Conservation (phyloP, 768 basidiomycete species). For the Lactifluus volemus region DNA sequence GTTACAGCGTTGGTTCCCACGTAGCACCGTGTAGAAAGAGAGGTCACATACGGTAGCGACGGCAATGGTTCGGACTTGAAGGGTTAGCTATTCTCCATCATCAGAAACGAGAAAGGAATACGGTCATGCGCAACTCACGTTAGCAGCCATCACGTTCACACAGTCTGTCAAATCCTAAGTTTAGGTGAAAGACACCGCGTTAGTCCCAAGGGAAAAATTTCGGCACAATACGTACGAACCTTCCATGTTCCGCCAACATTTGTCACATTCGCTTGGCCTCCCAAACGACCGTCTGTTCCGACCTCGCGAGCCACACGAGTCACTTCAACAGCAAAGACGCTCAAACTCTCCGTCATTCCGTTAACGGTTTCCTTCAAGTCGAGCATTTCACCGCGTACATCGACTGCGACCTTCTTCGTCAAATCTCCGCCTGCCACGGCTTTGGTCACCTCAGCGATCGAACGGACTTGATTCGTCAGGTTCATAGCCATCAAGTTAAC, state of each 20-base stretch:
- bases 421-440: conserved; percentile 92
- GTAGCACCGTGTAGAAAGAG: background rate
- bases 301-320: conserved; percentile 91
- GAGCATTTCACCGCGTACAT: conserved; percentile 87
- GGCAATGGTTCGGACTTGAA: conserved; percentile 91
- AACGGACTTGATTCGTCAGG: conserved; percentile 84
- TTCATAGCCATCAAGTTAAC: conserved; percentile 90
- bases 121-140: conserved; percentile 40
- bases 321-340: conserved; percentile 77
- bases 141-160: conserved; percentile 93
- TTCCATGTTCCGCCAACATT: conserved; percentile 98
- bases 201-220: background rate
- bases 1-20: background rate
- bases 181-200: background rate
- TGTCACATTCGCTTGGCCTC: conserved; percentile 88
- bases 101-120: background rate
- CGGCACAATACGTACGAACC: conserved; percentile 24
- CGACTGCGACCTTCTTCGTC: conserved; percentile 87
- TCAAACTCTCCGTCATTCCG: conserved; percentile 85
- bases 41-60: conserved; percentile 65
- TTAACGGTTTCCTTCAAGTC: conserved; percentile 91
- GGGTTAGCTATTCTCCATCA: conserved; percentile 50
- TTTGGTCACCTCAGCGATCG: conserved; percentile 89
- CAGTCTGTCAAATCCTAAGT: conserved; percentile 80
- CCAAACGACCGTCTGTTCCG: conserved; percentile 91